Base-by-base conservation (phyloP, 2,329 filamentous ascomycete genomes). In the Penicillium vulpinum region DNA sequence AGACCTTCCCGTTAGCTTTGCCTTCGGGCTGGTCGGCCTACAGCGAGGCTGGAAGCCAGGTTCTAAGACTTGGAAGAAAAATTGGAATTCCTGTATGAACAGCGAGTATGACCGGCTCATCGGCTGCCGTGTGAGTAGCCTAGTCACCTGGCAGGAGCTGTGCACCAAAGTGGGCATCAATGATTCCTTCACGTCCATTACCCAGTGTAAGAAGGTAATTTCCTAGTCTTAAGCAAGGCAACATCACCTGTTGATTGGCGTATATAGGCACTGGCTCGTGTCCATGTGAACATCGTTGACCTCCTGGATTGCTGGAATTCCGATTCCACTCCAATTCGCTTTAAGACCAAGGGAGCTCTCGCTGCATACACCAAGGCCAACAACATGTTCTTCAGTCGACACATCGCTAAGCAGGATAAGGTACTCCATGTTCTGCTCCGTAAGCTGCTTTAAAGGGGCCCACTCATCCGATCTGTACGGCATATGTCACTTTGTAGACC, bases 261-360 rank as follows among this genome's bases (percentile, higher is more conserved):
- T 10, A 33, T 16, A 15, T 10, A 73, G 68, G 62, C 61, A 8
- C 47, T 73, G 8, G 52, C 56, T 2, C 49, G 33, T 3, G 52
- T 71, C 1, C 45, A 69, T 39, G 66, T 73, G 36, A 73, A 72
- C 47, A 57, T 71, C 10, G 57, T 73, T 9, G 69, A 73, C 51
- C 22, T 73, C 4, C 44, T 73, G 11, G 66, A 73, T 2, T 60
- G 59, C 38, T 64, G 64, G 55, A 55, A 45, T 1, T 48, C 13
- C 13, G 31, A 33, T 10, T 13, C 5, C 13, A 33, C 15, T 16
- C 31, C 31, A 7, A 33, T 16, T 33, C 13, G 31, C 4, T 33
- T 33, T 6, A 33, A 33, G 31, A 33, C 15, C 13, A 33, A 33
- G 31, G 10, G 16, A 15, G 31, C 13, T 15, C 31, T 33, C 31